Percentiles rank a stretch among this genome's conserved stretches.
These are phyloP conservation scores for Amanita muscaria DNA, from an alignment of 768 basidiomycete genomes.

Conservation along the genomic window DNA sequence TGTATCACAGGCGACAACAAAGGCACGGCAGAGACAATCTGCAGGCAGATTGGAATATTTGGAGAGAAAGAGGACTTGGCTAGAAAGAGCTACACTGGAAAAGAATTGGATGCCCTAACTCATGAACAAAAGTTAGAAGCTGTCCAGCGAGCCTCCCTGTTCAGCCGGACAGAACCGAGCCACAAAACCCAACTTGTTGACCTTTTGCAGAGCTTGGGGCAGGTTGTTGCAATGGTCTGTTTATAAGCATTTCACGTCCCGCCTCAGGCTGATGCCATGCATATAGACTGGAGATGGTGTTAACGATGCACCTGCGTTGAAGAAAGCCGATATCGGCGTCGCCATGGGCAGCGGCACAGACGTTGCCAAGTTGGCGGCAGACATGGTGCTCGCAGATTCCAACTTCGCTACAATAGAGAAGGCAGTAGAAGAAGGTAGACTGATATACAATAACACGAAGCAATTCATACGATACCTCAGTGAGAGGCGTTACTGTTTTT, in stretches of 20 bases:
- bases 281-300: constrained; percentile 90
- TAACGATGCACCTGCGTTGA: constrained; percentile 94
- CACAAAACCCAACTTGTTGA: constrained; percentile 96
- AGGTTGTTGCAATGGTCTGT: constrained; percentile 91
- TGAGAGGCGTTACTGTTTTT: constrained; percentile 27
- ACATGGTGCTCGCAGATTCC: constrained; percentile 96
- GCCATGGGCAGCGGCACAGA: constrained; percentile 99
- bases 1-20: constrained; percentile 99
- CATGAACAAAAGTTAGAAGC: constrained; percentile 78
- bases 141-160: constrained; percentile 82
- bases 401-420: constrained; percentile 97
- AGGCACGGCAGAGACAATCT: constrained; percentile 95
- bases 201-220: constrained; percentile 79
- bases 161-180: constrained; percentile 88
- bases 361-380: constrained; percentile 94
- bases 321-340: constrained; percentile 96
- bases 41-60: constrained; percentile 93
- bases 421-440: constrained; percentile 94
- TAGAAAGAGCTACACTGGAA: constrained; percentile 94
- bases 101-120: constrained; percentile 77
- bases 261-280: too few species aligned
- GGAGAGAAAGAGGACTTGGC: constrained; percentile 75
- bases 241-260: too few species aligned
- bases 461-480: constrained; percentile 99
- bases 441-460: constrained; percentile 99